Base-by-base conservation (phyloP, 2,329 filamentous ascomycete genomes). In the Fusarium ramigenum region DNA sequence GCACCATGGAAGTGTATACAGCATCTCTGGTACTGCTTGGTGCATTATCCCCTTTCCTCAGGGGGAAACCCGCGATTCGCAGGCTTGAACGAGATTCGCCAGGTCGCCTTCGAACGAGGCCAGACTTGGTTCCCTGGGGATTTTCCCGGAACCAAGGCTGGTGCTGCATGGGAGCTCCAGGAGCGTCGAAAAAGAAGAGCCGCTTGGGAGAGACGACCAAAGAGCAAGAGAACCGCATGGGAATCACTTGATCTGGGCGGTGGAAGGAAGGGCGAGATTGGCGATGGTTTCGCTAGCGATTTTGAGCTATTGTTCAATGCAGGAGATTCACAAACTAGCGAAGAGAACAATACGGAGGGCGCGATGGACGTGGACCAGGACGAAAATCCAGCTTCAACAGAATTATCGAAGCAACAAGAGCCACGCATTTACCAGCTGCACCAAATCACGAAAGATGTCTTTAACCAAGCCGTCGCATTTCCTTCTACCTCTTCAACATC, bases 1-100 rank as follows among this genome's bases (percentile, higher is more conserved):
- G 87, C 96, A 7, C 96, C 96, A 0, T 98, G 96, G 94, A 95
- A 93, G 79, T 97, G 93, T 76, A 92, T 98, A 40, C 85, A 90
- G 40, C 90, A 94, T 0, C 86, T 98, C 37, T 99, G 96, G 96
- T 92, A 96, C 76, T 91, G 90, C 52, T 83, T 98, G 19, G 92
- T 97, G 83, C 94, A 94, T 78, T 94, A 92, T 67, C 93, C 94
- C 0, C 86, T 97, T 2, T 93, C 91, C 0, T 93, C 91, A 2
- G 95, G 95, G 12, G 92, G 92, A 0, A 97, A 94, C 67, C 93
- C 94, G 4, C 88, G 92, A 30, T 94, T 97, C 75, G 96, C 93
- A 4, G 96, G 96, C 0, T 78, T 98, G 37, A 87, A 93, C 49
- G 93, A 99, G 81, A 87, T 90, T 57, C 89, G 91, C 40, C 96